Evolutionary conservation across 768 basidiomycete species (phyloP), one percentile per base, ranked within the genome.

Genomic region (Naganishia kalamii): DNA sequence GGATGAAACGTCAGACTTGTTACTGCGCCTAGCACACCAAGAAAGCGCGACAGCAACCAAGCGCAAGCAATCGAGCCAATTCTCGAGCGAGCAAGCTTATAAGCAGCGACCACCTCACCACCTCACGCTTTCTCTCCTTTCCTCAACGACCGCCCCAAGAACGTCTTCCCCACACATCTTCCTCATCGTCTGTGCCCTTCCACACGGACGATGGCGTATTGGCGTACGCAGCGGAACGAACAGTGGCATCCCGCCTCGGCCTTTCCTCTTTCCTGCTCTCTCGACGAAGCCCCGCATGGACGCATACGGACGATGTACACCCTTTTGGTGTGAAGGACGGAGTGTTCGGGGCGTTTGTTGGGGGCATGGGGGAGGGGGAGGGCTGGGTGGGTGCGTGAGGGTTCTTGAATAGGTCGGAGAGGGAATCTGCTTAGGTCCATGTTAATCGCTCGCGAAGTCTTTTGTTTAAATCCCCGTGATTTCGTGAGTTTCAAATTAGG

Each of bases 261-360:
- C 37, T 13, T 25, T 40, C 35, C 40, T 35, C 37, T 40, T 21
- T n/a, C 13, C 21, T 15, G 54, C 54, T 41, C 54, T 57, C 30
- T 27, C 35, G n/a, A 57, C 37, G 32, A 35, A 21, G 50, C 33
- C 35, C 23, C 54, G 23, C 33, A 52, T n/a, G 54, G 54, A 25
- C 54, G 27, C 54, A 57, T 57, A 57, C 54, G 54, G 54, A 33
- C 54, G 54, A 57, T 57, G 54, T 57, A 57, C 54, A 57, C 54
- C 54, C 54, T 57, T 57, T 57, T 57, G 54, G 54, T 57, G 54
- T 57, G 54, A 57, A 57, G 54, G 54, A 57, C 54, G 54, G 54
- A 57, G 54, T 57, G 54, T 40, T 37, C 27, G 23, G 54, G 54
- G 54, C 17, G 15, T 21, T 57, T 41, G 54, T 57, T 41, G 54